Percentiles rank a stretch among this genome's conserved stretches.
These are phyloP conservation scores for Noccaea caerulescens DNA, from an alignment of 345 rosid genomes.

Conservation along the genomic window DNA sequence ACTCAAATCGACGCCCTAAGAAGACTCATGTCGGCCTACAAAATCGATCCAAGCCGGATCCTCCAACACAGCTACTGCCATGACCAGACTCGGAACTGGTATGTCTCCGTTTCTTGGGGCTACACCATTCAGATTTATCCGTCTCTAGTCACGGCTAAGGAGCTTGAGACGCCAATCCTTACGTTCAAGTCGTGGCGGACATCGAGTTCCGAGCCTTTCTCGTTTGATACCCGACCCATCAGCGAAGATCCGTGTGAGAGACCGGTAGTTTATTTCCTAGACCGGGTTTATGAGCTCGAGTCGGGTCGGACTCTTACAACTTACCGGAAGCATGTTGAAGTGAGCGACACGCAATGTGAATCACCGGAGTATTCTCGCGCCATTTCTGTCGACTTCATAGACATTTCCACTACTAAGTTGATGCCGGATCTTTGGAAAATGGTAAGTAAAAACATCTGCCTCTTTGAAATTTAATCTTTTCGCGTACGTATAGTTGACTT, in stretches of 20 bases:
- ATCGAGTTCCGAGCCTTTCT: slow-evolving; percentile 64
- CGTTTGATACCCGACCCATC: slow-evolving; percentile 69
- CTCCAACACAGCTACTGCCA: slow-evolving; percentile 82
- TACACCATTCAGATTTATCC: slow-evolving; percentile 77
- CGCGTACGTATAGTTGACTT: neutral
- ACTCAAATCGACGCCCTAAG: slow-evolving; percentile 55
- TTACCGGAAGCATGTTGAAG: slow-evolving; percentile 52
- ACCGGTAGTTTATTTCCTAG: slow-evolving; percentile 71
- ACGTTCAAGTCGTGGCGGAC: slow-evolving; percentile 83
- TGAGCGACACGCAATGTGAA: slow-evolving; percentile 44
- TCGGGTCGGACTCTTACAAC: slow-evolving; percentile 53
- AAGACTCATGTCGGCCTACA: slow-evolving; percentile 54
- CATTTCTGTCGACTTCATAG: slow-evolving; percentile 48
- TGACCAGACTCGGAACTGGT: slow-evolving; percentile 65
- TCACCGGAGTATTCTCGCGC: slow-evolving; percentile 46
- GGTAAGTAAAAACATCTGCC: slow-evolving; percentile 50
- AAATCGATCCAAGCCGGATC: slow-evolving; percentile 65
- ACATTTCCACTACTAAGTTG: slow-evolving; percentile 52
- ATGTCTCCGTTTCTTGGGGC: slow-evolving; percentile 87
- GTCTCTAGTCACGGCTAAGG: slow-evolving; percentile 53
- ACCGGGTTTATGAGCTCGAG: slow-evolving; percentile 47
- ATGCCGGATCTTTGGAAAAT: slow-evolving; percentile 57
- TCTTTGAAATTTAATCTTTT: neutral
- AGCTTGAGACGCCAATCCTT: slow-evolving; percentile 59
- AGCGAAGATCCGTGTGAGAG: slow-evolving; percentile 57